Evolutionary conservation across 352 stramenopile species (phyloP), one percentile per base, ranked within the genome.

Genomic region (Peronosclerospora sorghi): DNA sequence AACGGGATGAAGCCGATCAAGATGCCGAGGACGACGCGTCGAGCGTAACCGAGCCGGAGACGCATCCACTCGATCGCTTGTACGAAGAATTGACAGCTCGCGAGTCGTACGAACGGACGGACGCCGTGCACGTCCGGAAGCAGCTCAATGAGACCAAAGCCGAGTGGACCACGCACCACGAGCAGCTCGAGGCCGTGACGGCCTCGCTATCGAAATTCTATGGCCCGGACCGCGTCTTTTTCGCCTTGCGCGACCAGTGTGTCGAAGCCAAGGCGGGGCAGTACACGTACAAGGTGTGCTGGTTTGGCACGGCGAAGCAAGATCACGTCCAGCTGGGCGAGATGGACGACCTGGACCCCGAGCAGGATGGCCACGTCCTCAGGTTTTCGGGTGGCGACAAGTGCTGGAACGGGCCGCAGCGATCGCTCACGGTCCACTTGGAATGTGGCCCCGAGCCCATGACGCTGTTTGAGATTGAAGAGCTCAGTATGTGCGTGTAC

Each of bases 241-340:
- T 83, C 36, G 56, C 64, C 14, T 43, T 96, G 20, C 59, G 66
- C 0, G 75, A 86, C 37, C 61, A 78, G 45, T 95, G 83, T 37
- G 67, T 91, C 17, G 67, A 84, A 32, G 67, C 62, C 2, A 52
- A 68, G 5, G 58, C 78, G 13, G 73, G 74, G 8, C 45, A 90
- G 44, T 96, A 96, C 66, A 83, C 43, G 41, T 96, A 95, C 62
- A 72, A 75, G 28, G 51, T 90, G 14, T 95, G 84, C 56, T 80
- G 87, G 14, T 96, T 88, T 43, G 80, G 76, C 21, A 65, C 66
- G 9, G 79, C 84, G 8, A 86, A 77, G 17, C 86, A 96, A 46
- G 83, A 93, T 41, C 40, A 41, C 13, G 92, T 68, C 29, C 86
- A 69, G 18, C 38, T 96, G 9, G 85, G 85, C 26, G 30, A 60